Base-by-base conservation (phyloP, 345 rosid species). In the Acer campestre region DNA sequence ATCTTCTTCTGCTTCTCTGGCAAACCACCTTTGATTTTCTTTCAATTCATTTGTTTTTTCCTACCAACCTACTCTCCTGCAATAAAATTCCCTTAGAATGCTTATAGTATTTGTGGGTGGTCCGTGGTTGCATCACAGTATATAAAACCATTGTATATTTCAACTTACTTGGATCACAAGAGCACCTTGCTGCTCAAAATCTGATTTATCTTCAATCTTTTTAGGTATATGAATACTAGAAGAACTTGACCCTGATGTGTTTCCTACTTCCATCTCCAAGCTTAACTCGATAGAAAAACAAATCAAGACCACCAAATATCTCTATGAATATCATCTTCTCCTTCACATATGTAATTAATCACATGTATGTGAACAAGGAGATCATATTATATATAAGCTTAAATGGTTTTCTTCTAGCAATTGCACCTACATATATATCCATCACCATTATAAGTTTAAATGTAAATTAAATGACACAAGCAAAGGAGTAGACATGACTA, bases 341-440 rank as follows among this genome's bases (percentile, higher is more conserved):
- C 46, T 8, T 8, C 11, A 0, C 2, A 67, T 18, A 14, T 17
- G 8, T 35, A 35, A 35, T 35, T 35, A 35, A 35, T 35, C 38
- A 35, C 38, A 35, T 5, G 38, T 29, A 63, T 14, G n/a, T 11
- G 9, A 42, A 42, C 46, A 8, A 8, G 46, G 11, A 42, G 11
- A 42, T 7, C 10, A 42, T 4, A 35, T 35, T 4, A 31, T 35
- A 35, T 35, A 35, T 35, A 35, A 4, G 38, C 6, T 35, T n/a
- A n/a, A n/a, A n/a, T n/a, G n/a, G n/a, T n/a, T 84, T 68, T 85
- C 83, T 29, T 83, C 85, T 29, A 85, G 76, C 74, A 76, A 27
- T 46, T 78, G 70, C 75, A 85, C 35, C 87, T 85, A 70, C 42
- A 73, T 46, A 61, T 44, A 73, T 46, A 61, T 44, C 2, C 66